Percentiles rank a stretch among this genome's conserved stretches.
Evolutionary conservation across 768 basidiomycete species (phyloP).

Genomic region (Kwoniella mangroviensis): DNA sequence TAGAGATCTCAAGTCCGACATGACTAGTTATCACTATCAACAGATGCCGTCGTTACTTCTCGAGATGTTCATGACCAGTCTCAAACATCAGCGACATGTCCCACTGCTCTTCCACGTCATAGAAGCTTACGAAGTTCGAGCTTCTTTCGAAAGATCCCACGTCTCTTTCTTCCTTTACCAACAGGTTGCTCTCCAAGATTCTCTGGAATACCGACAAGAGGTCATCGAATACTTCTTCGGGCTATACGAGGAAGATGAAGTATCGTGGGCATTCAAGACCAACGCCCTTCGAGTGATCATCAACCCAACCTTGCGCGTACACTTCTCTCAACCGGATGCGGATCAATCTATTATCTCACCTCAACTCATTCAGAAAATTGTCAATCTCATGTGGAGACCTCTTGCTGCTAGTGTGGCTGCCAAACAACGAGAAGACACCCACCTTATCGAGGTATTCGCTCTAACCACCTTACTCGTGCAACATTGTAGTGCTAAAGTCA

Average conservation of each 20-base stretch:
- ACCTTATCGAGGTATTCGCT: constrained; percentile 88
- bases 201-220: constrained; percentile 72
- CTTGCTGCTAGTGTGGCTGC: constrained; percentile 60
- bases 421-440: constrained; percentile 69
- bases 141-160: constrained; percentile 78
- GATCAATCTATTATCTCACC: constrained; percentile 68
- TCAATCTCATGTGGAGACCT: constrained; percentile 70
- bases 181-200: constrained; percentile 76
- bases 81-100: constrained; percentile 72
- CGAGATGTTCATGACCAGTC: constrained; percentile 70
- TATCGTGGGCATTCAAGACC: constrained; percentile 75
- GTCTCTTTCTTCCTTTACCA: constrained; percentile 83
- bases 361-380: constrained; percentile 70
- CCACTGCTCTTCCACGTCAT: constrained; percentile 88
- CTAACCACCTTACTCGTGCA: constrained; percentile 87
- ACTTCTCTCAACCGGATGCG: constrained; percentile 68
- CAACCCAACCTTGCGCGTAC: constrained; percentile 81
- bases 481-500: constrained; percentile 76
- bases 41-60: constrained; percentile 66
- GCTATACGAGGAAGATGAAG: constrained; percentile 72
- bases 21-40: constrained; percentile 47
- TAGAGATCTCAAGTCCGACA: constrained; percentile 40
- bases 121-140: constrained; percentile 74
- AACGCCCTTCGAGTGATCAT: constrained; percentile 72
- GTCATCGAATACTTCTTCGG: constrained; percentile 80